These are phyloP conservation scores for Plasmodium knowlesi DNA, from an alignment of 169 alveolate species.

Conservation along the genomic window DNA sequence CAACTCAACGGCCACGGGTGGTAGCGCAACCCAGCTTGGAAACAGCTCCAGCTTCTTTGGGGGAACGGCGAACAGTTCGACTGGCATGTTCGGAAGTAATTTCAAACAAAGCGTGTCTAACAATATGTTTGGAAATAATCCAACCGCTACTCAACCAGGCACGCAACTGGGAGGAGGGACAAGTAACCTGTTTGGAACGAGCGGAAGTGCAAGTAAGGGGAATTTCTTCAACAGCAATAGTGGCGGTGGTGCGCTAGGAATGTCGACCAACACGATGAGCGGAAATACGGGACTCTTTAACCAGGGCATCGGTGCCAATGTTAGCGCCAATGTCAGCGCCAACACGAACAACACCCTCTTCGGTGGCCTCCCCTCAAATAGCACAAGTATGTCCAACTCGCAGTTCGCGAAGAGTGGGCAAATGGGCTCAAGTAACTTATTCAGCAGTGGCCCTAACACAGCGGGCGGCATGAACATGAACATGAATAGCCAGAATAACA, in stretches of 20 bases:
- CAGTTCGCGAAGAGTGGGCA: background rate
- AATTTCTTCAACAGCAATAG: constrained; percentile 1
- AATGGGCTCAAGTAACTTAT: background rate
- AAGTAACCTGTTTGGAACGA: constrained; percentile 8
- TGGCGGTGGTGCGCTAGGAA: constrained; percentile 1
- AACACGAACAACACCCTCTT: background rate
- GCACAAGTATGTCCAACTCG: background rate
- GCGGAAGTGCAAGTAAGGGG: background rate
- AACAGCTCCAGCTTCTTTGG: background rate
- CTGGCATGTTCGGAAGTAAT: background rate
- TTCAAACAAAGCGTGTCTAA: background rate
- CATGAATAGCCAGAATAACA: background rate
- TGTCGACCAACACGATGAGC: constrained; percentile 1
- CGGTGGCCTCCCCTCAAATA: constrained; percentile 11
- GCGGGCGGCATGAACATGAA: background rate
- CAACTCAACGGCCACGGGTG: background rate
- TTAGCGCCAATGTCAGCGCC: no score
- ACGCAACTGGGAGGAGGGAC: background rate
- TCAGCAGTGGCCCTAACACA: background rate
- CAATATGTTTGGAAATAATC: background rate
- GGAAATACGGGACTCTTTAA: constrained; percentile 2
- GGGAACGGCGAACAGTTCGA: background rate
- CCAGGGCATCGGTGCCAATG: background rate
- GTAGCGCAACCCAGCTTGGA: background rate
- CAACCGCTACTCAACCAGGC: background rate